Percentiles rank a stretch among this genome's conserved stretches.
Evolutionary conservation across 768 basidiomycete species (phyloP).

Genomic region (Lanmaoa pseudosensibilis): DNA sequence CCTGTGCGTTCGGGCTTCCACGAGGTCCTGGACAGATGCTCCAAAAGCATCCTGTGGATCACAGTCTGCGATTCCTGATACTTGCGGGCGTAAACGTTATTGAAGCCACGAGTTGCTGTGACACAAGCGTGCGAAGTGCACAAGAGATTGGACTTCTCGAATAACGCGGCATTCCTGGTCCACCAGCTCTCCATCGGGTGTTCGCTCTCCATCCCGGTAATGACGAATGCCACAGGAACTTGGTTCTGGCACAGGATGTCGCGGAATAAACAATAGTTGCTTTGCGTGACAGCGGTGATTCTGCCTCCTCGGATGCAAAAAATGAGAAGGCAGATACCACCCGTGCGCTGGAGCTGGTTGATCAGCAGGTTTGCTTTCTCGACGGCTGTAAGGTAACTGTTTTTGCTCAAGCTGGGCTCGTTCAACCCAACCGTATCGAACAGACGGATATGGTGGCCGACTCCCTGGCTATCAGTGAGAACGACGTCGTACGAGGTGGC

Average conservation of each 20-base stretch:
- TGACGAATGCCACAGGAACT: conserved; percentile 32
- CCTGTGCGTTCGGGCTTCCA: conserved; percentile 20
- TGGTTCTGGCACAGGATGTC: conserved; percentile 30
- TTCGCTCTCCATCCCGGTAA: conserved; percentile 34
- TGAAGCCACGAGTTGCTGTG: conserved; percentile 32
- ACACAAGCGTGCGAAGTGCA: conserved; percentile 40
- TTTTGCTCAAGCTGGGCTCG: conserved; percentile 20
- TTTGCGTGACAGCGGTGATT: conserved; percentile 23
- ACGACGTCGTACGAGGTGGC: conserved; percentile 23
- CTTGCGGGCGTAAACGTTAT: conserved; percentile 21
- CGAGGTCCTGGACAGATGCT: conserved; percentile 16
- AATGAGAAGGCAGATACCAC: conserved; percentile 30
- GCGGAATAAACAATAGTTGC: conserved; percentile 31
- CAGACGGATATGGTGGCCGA: conserved; percentile 19
- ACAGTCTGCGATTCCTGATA: conserved; percentile 34
- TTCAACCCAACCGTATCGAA: conserved; percentile 37
- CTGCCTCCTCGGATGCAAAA: conserved; percentile 36
- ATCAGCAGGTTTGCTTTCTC: conserved; percentile 35
- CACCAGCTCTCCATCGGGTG: conserved; percentile 35
- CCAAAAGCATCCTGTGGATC: conserved; percentile 22
- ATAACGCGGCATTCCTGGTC: conserved; percentile 30
- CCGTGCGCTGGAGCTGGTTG: conserved; percentile 25
- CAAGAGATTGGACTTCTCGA: conserved; percentile 17
- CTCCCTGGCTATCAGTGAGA: conserved; percentile 10
- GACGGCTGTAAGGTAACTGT: conserved; percentile 25